Conservation (phyloP, 2,329 filamentous ascomycete genomes). For the Cyphellophora europaea region DNA sequence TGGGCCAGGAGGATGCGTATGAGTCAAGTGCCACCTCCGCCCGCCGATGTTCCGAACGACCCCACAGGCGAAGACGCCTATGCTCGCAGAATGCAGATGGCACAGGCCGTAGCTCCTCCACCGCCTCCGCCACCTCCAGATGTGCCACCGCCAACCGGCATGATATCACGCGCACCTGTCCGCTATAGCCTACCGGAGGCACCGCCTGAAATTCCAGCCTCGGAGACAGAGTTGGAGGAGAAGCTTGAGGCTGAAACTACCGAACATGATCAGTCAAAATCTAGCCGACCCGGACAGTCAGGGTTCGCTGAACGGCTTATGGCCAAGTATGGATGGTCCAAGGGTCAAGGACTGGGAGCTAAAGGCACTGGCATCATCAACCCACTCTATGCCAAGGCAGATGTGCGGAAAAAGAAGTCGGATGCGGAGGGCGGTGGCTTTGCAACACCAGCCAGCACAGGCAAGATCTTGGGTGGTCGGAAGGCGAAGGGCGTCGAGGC, state of each 20-base stretch:
- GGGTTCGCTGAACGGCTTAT: constrained; percentile 83
- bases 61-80: constrained; percentile 62
- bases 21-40: constrained; percentile 25
- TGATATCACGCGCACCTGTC: constrained; percentile 68
- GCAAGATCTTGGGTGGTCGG: constrained; percentile 68
- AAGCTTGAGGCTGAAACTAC: constrained; percentile 23
- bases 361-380: constrained; percentile 74
- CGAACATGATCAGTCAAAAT: constrained; percentile 36
- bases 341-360: constrained; percentile 79
- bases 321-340: constrained; percentile 87
- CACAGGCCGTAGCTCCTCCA: constrained; percentile 32
- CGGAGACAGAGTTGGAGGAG: constrained; percentile 43
- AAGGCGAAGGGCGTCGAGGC: constrained; percentile 42
- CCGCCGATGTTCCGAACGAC: constrained; percentile 44
- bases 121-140: constrained; percentile 23
- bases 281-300: constrained; percentile 65
- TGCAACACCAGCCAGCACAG: constrained; percentile 58
- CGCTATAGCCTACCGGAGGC: constrained; percentile 54
- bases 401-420: constrained; percentile 71
- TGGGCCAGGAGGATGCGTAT: constrained; percentile 55
- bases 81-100: constrained; percentile 51
- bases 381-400: constrained; percentile 72
- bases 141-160: constrained; percentile 28
- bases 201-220: constrained; percentile 42
- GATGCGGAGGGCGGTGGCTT: constrained; percentile 74